Conservation (phyloP, 2,329 filamentous ascomycete species). For the Fusarium tupiense region DNA sequence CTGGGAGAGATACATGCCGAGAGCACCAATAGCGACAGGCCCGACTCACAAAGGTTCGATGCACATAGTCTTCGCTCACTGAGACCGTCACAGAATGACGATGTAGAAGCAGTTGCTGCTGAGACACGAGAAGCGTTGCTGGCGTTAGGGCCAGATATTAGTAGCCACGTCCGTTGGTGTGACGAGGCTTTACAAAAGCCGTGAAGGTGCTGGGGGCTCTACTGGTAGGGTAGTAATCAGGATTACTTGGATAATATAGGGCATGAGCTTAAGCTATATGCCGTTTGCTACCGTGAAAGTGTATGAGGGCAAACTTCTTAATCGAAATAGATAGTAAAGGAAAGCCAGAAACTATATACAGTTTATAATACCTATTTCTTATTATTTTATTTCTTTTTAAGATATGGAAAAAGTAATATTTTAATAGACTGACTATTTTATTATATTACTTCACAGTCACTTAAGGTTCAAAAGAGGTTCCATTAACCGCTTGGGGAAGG, state of each 20-base stretch:
- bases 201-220: not conserved
- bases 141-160: not conserved
- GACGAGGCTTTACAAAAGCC: rapidly evolving
- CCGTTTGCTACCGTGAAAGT: rapidly evolving
- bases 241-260: too few relatives aligned
- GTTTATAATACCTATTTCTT: too few relatives aligned
- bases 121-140: not conserved
- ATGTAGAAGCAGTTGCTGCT: rapidly evolving
- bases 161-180: not conserved
- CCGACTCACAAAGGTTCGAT: not conserved
- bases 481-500: too few relatives aligned
- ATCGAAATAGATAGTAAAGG: too few relatives aligned
- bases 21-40: not conserved
- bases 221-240: too few relatives aligned
- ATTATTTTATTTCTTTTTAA: too few relatives aligned
- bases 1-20: not conserved
- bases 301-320: rapidly evolving
- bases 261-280: too few relatives aligned
- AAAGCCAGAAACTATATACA: too few relatives aligned
- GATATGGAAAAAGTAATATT: too few relatives aligned
- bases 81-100: rapidly evolving
- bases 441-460: too few relatives aligned
- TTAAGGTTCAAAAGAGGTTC: too few relatives aligned
- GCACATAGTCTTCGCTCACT: rapidly evolving
- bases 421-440: too few relatives aligned